Conservation (phyloP, 75 land plant genomes). For the Cupressus sempervirens region DNA sequence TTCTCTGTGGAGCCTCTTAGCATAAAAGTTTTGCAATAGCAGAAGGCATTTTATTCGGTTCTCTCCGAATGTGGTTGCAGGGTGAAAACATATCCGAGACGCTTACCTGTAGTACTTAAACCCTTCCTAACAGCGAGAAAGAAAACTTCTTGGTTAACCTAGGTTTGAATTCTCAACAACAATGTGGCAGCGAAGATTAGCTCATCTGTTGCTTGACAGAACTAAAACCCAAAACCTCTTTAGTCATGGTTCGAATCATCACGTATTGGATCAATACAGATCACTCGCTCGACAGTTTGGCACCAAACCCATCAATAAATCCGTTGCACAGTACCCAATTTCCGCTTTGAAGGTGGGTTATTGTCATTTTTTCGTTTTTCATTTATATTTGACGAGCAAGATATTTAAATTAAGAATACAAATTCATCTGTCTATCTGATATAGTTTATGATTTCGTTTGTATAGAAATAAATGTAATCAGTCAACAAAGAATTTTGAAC, state of each 20-base stretch:
- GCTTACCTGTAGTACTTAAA: background rate
- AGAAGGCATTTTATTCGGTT: too few relatives aligned
- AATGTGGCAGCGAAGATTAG: conserved; percentile 7
- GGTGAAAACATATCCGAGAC: background rate
- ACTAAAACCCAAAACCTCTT: conserved; percentile 4
- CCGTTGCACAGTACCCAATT: background rate
- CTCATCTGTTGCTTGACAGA: background rate
- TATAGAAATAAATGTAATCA: background rate
- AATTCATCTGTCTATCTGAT: background rate
- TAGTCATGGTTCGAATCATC: background rate
- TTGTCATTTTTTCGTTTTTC: background rate
- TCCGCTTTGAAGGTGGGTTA: background rate
- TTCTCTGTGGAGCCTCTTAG: background rate
- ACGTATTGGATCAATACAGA: background rate
- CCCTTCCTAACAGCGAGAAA: background rate
- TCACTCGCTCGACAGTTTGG: background rate
- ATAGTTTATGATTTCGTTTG: background rate
- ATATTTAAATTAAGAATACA: background rate
- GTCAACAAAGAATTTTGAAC: background rate
- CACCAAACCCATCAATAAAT: background rate
- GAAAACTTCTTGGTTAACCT: background rate
- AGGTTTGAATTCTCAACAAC: background rate
- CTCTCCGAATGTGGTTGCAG: background rate
- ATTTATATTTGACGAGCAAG: background rate
- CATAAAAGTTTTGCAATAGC: background rate